Evolutionary conservation across 176 grass and related monocot species (phyloP), one percentile per base, ranked within the genome.

Genomic region (Tillandsia leiboldiana): DNA sequence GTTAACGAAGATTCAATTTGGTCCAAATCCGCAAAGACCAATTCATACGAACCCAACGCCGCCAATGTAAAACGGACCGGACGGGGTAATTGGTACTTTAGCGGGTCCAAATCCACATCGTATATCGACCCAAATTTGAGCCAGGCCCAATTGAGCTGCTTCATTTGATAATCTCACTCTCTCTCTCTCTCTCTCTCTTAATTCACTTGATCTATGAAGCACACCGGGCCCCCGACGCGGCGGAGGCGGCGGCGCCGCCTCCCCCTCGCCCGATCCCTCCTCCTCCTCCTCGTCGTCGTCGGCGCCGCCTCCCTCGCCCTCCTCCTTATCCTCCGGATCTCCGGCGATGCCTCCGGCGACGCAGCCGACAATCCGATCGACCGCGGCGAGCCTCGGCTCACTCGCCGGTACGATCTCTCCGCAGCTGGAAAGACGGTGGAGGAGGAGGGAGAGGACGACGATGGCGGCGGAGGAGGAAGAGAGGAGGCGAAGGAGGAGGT

Each of bases 401-500:
- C 33, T 5, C n/a, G 54, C n/a, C 54, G 14, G 11, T 70, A 68
- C 2, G 74, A 66, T 22, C 27, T 22, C 27, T 67, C 67, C 0
- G 48, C 81, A 13, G 73, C 66, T 5, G 51, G 22, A 6, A 81
- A 42, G 12, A 57, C 23, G 9, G 53, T 49, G 2, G 79, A 78
- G 70, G 64, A 56, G 48, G 68, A 50, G 13, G 56, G 56, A n/a
- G 62, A 2, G 33, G 33, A 7, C 33, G 33, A 42, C 33, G 33
- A 42, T 42, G 56, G 10, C 2, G 66, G 48, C 73, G 11, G 6
- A 73, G 29, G 3, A 17, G 53, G 26, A 51, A 51, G 14, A 48
- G 26, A 66, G 20, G 63, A 27, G 49, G 74, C 26, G 33, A 6
- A 42, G 33, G 33, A 42, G 29, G 29, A 33, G 29, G 93, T 96